These are phyloP conservation scores for Calonectria multiphialidica DNA, from an alignment of 2,329 filamentous ascomycete species.

Conservation along the genomic window DNA sequence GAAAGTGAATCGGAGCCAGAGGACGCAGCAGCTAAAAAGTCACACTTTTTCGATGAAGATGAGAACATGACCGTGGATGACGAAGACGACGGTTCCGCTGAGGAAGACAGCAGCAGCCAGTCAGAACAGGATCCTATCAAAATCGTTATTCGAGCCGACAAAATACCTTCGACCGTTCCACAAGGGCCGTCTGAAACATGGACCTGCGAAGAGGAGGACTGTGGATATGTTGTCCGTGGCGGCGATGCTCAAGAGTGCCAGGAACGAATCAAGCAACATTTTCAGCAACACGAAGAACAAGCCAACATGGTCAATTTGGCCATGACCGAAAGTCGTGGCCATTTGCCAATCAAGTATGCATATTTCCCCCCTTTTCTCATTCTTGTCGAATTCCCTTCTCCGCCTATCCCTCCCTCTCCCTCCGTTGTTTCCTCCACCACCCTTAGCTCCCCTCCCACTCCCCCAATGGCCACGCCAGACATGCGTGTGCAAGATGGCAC, in stretches of 20 bases:
- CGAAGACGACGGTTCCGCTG: neutral
- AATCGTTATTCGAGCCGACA: conserved; percentile 63
- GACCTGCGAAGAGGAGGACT: conserved; percentile 74
- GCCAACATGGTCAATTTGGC: conserved; percentile 64
- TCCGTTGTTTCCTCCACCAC: conserved; percentile 3
- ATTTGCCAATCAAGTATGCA: conserved; percentile 69
- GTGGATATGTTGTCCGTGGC: conserved; percentile 72
- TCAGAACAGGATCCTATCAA: conserved; percentile 48
- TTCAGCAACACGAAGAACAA: conserved; percentile 69
- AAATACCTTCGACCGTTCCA: conserved; percentile 60
- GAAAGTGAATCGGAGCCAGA: conserved; percentile 55
- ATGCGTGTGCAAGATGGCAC: neutral
- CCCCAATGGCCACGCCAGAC: conserved; percentile 1
- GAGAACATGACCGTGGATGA: conserved; percentile 47
- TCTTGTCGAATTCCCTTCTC: conserved; percentile 42
- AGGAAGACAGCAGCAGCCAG: conserved; percentile 32
- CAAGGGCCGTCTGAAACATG: conserved; percentile 73
- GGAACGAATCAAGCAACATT: conserved; percentile 70
- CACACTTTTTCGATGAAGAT: conserved; percentile 48
- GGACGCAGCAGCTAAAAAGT: conserved; percentile 50
- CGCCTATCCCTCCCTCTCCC: conserved; percentile 21
- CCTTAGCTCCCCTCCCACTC: neutral
- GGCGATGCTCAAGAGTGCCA: conserved; percentile 69
- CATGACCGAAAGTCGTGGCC: conserved; percentile 68
- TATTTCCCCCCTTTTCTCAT: conserved; percentile 51